Conservation (phyloP, 2,329 filamentous ascomycete species). For the Colletotrichum cuscutae region DNA sequence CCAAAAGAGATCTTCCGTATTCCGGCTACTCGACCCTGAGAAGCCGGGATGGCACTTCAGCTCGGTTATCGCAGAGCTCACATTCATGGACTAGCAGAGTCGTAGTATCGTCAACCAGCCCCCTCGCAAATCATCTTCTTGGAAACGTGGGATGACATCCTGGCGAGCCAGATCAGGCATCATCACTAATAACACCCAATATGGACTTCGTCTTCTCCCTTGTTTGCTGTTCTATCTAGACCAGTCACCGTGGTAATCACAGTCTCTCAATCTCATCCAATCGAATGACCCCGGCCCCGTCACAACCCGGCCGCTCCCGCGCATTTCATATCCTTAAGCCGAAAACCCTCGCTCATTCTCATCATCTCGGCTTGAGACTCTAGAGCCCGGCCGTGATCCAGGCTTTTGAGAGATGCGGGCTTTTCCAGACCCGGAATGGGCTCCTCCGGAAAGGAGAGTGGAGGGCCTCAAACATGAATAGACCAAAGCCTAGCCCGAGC, state of each 20-base stretch:
- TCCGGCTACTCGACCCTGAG: constrained; percentile 26
- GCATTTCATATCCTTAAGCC: not conserved
- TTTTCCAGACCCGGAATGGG: not conserved
- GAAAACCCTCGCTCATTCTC: constrained; percentile 6
- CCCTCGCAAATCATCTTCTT: constrained; percentile 1
- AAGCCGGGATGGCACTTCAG: constrained; percentile 5
- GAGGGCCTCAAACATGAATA: not conserved
- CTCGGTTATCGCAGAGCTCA: not conserved
- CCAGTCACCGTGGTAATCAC: not conserved
- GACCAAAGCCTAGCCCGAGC: not conserved
- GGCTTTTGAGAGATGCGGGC: not conserved
- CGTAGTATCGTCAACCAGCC: too few species aligned
- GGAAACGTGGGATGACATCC: not conserved
- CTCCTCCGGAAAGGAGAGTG: not conserved
- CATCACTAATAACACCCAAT: not conserved
- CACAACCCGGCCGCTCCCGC: constrained; percentile 27
- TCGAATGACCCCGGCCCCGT: not conserved
- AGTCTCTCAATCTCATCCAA: constrained; percentile 1
- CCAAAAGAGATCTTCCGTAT: constrained; percentile 1
- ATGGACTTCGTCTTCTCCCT: not conserved
- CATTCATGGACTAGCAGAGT: not conserved
- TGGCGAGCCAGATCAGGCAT: not conserved
- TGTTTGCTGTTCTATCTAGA: not conserved
- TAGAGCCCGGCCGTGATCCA: not conserved
- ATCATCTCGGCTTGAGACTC: not conserved